phyloP scores from a whole-genome alignment of 2,329 filamentous ascomycete genomes.

The Penicillium sp. region DNA sequence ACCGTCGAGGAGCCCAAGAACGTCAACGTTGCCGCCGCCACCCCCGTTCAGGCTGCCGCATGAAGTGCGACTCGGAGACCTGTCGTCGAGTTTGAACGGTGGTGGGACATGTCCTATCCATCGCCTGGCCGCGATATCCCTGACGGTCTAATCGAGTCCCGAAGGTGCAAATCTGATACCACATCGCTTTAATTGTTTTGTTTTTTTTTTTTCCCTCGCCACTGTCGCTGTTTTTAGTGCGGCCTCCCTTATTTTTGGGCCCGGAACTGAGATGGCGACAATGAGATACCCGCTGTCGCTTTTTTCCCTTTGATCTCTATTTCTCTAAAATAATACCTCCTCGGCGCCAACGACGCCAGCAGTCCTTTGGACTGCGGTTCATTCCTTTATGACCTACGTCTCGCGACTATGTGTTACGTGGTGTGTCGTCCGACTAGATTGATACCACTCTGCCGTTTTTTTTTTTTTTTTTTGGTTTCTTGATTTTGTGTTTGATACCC shows the following conservation, averaged over 20 bases:
- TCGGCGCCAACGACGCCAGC: slow-evolving; percentile 10
- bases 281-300: slow-evolving; percentile 35
- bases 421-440: slow-evolving; percentile 31
- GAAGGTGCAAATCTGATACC: slow-evolving; percentile 24
- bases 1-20: slow-evolving; percentile 36
- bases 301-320: slow-evolving; percentile 13
- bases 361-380: slow-evolving; percentile 23
- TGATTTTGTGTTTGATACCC: slow-evolving; percentile 38
- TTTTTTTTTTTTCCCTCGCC: slow-evolving; percentile 30
- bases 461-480: slow-evolving; percentile 26
- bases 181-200: slow-evolving; percentile 19
- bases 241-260: slow-evolving; percentile 10
- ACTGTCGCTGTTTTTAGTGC: slow-evolving; percentile 25
- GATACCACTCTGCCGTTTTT: slow-evolving; percentile 29
- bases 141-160: slow-evolving; percentile 22
- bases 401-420: slow-evolving; percentile 32
- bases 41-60: slow-evolving; percentile 46
- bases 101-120: slow-evolving; percentile 41
- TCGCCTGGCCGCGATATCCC: slow-evolving; percentile 26
- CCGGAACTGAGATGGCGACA: slow-evolving; percentile 25
- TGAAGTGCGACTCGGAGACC: slow-evolving; percentile 38
- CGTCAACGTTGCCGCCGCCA: slow-evolving; percentile 34
- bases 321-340: slow-evolving; percentile 19
- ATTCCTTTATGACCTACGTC: slow-evolving; percentile 38
- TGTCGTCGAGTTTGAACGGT: slow-evolving; percentile 43